Conservation (phyloP, 495 filamentous ascomycete species). For the Neurospora sublineolata region DNA sequence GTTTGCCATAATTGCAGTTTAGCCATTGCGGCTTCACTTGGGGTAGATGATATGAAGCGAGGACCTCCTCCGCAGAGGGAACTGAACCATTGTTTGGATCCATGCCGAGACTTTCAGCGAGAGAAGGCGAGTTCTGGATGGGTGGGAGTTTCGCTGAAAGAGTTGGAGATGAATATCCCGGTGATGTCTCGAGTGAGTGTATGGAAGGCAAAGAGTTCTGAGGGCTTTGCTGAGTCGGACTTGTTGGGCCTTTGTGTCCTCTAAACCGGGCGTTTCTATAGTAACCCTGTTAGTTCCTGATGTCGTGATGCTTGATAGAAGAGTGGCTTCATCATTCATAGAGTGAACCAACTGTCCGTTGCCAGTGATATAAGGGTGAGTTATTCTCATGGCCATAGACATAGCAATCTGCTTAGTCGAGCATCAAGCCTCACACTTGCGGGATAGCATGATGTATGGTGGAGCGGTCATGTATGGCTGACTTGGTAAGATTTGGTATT, state of each 20-base stretch:
- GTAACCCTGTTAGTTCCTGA: background rate
- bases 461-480: background rate
- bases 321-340: background rate
- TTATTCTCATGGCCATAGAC: background rate
- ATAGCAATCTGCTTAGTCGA: background rate
- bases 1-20: slow-evolving; percentile 63
- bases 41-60: slow-evolving; percentile 42
- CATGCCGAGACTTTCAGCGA: slow-evolving; percentile 26
- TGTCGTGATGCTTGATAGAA: background rate
- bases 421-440: background rate
- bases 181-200: background rate
- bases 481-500: background rate
- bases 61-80: slow-evolving; percentile 34
- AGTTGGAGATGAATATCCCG: slow-evolving; percentile 7
- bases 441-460: background rate
- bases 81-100: slow-evolving; percentile 20
- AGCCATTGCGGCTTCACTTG: slow-evolving; percentile 28
- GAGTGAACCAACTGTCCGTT: background rate
- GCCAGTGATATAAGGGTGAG: background rate
- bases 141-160: slow-evolving; percentile 20
- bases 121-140: slow-evolving; percentile 21
- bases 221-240: slow-evolving; percentile 13
- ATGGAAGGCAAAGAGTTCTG: background rate
- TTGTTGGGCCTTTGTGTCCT: slow-evolving; percentile 18
- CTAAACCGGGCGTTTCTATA: slow-evolving; percentile 24